These are phyloP conservation scores for Thraustotheca clavata DNA, from an alignment of 352 stramenopile genomes.

Conservation along the genomic window DNA sequence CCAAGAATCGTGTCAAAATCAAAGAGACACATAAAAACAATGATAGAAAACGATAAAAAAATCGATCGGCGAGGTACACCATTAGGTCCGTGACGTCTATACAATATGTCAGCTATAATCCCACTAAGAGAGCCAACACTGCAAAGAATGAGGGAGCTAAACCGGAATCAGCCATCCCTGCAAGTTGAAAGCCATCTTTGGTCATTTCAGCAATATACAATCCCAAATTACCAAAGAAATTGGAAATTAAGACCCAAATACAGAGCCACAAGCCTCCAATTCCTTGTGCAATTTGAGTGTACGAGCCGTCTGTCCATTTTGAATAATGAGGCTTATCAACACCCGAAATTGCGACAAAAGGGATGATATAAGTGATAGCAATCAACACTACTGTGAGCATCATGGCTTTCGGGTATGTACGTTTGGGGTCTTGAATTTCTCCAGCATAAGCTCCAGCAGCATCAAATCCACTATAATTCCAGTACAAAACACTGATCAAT, in stretches of 20 bases:
- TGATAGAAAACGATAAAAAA: constrained; percentile 63
- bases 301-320: constrained; percentile 67
- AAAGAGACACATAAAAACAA: constrained; percentile 68
- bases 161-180: constrained; percentile 73
- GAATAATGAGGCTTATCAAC: constrained; percentile 66
- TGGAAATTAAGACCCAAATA: constrained; percentile 65
- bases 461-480: constrained; percentile 80
- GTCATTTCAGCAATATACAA: constrained; percentile 78
- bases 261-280: constrained; percentile 61
- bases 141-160: constrained; percentile 68
- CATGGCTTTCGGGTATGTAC: constrained; percentile 69
- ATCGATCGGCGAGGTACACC: constrained; percentile 60
- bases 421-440: constrained; percentile 59
- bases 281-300: constrained; percentile 55
- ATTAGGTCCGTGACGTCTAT: constrained; percentile 43
- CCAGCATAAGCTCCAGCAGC: constrained; percentile 57
- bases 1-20: constrained; percentile 76
- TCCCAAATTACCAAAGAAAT: constrained; percentile 66
- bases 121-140: constrained; percentile 35
- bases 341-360: constrained; percentile 57
- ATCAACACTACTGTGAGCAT: constrained; percentile 66
- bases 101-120: neutral
- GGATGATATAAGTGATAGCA: constrained; percentile 61
- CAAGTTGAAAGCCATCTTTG: constrained; percentile 73
- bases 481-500: constrained; percentile 65